phyloP scores from a whole-genome alignment of 2,329 filamentous ascomycete species.

The Tolypocladium paradoxum region DNA sequence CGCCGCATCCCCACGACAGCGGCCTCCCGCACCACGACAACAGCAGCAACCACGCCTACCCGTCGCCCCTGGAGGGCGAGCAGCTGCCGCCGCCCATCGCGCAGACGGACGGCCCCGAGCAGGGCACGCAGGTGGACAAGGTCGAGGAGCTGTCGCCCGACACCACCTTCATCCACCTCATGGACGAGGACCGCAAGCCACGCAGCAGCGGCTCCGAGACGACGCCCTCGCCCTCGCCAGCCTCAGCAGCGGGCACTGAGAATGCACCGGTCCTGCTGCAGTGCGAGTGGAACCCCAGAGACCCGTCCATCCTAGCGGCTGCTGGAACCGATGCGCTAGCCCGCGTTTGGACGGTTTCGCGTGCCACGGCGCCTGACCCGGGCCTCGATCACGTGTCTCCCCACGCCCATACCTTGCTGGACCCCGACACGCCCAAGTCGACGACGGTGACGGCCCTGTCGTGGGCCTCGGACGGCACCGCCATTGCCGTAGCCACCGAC shows the following conservation, averaged over 20 bases:
- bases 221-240: conserved; percentile 25
- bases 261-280: conserved; percentile 53
- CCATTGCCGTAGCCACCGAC: conserved; percentile 49
- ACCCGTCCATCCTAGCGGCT: conserved; percentile 55
- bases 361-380: conserved; percentile 34
- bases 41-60: conserved; percentile 47
- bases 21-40: conserved; percentile 26
- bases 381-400: conserved; percentile 30
- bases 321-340: conserved; percentile 61
- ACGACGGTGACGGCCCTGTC: conserved; percentile 48
- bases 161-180: conserved; percentile 51
- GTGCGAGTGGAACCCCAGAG: conserved; percentile 57
- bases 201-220: conserved; percentile 16
- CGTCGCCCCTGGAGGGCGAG: conserved; percentile 51
- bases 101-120: conserved; percentile 51
- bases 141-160: conserved; percentile 47
- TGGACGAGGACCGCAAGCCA: conserved; percentile 24
- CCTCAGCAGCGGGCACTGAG: conserved; percentile 29
- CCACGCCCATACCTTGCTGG: conserved; percentile 31
- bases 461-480: conserved; percentile 46
- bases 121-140: conserved; percentile 55
- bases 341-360: conserved; percentile 55
- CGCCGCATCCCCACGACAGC: conserved; percentile 2
- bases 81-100: conserved; percentile 39
- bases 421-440: conserved; percentile 39